phyloP scores from a whole-genome alignment of 1,139 yeast species.

The Entelexis paramagnoliae region DNA sequence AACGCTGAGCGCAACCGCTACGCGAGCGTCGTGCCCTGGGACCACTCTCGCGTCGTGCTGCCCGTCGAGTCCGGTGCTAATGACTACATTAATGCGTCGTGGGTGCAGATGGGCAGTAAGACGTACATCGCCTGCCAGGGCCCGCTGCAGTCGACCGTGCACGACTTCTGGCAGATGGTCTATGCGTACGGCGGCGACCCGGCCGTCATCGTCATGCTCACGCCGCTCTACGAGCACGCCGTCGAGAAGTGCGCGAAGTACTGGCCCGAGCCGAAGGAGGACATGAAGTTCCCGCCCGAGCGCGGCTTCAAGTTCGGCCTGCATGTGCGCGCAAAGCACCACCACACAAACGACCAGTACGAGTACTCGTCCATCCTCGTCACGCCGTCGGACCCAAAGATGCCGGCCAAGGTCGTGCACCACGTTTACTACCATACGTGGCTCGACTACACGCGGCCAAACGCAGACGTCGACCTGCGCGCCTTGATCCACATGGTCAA shows the following conservation, averaged over 20 bases:
- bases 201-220: slow-evolving; percentile 72
- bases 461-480: slow-evolving; percentile 34
- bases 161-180: slow-evolving; percentile 84
- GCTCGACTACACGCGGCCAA: slow-evolving; percentile 47
- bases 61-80: slow-evolving; percentile 28
- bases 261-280: slow-evolving; percentile 40
- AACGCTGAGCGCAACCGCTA: slow-evolving; percentile 43
- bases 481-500: slow-evolving; percentile 31
- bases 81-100: slow-evolving; percentile 43
- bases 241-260: slow-evolving; percentile 60
- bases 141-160: slow-evolving; percentile 52
- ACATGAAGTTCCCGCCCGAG: slow-evolving; percentile 12
- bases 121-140: slow-evolving; percentile 56
- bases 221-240: slow-evolving; percentile 57
- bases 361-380: slow-evolving; percentile 18
- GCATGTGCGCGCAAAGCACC: slow-evolving; percentile 13
- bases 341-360: slow-evolving; percentile 23
- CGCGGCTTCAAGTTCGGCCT: slow-evolving; percentile 22
- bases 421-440: slow-evolving; percentile 49
- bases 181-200: slow-evolving; percentile 35
- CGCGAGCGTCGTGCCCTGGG: slow-evolving; percentile 50
- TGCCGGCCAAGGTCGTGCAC: slow-evolving; percentile 35
- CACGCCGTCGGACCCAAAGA: slow-evolving; percentile 16
- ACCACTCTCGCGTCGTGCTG: slow-evolving; percentile 43
- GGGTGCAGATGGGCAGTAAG: slow-evolving; percentile 30